Conservation (phyloP, 139 green algal genomes). For the Tetratostichococcus sp. region DNA sequence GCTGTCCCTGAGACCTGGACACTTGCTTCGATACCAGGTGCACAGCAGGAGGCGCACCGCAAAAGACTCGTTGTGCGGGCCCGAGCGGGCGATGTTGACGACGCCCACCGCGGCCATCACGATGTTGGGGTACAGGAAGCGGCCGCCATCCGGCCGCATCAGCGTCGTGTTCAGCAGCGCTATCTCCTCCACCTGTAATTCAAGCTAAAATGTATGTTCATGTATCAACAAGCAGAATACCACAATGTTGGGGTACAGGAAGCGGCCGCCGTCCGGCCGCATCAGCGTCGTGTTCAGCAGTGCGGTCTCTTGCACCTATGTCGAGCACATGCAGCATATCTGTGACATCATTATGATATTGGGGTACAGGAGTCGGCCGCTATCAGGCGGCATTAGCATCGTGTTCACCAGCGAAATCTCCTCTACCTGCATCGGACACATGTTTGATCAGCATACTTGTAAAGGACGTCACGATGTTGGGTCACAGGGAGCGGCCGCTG, state of each 20-base stretch:
- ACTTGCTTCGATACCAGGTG: too few relatives aligned
- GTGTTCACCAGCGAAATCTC: too few relatives aligned
- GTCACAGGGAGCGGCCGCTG: too few relatives aligned
- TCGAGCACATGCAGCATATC: too few relatives aligned
- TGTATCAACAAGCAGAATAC: too few relatives aligned
- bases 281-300: slow-evolving; percentile 47
- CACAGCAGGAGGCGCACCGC: too few relatives aligned
- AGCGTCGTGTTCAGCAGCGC: slow-evolving; percentile 47
- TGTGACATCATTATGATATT: too few relatives aligned
- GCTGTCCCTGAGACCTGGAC: too few relatives aligned
- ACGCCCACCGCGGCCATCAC: slow-evolving; percentile 38
- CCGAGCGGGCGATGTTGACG: slow-evolving; percentile 39
- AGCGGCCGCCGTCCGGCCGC: slow-evolving; percentile 30
- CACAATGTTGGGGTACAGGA: slow-evolving; percentile 50
- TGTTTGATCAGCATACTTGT: too few relatives aligned
- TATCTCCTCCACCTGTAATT: slow-evolving; percentile 55
- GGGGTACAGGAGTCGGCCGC: slow-evolving; percentile 41
- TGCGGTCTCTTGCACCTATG: slow-evolving; percentile 57
- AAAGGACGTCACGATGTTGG: too few relatives aligned
- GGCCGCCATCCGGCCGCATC: slow-evolving; percentile 31
- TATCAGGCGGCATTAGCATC: slow-evolving; percentile 35
- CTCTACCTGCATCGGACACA: too few relatives aligned
- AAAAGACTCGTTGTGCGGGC: slow-evolving; percentile 30
- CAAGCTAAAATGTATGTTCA: too few relatives aligned
- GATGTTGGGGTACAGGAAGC: slow-evolving; percentile 47